A percentile compares a stretch with the other conserved stretches of the same genome.
These are phyloP conservation scores for Sphaceloma murrayae DNA, from an alignment of 2,329 filamentous ascomycete species.

Conservation along the genomic window DNA sequence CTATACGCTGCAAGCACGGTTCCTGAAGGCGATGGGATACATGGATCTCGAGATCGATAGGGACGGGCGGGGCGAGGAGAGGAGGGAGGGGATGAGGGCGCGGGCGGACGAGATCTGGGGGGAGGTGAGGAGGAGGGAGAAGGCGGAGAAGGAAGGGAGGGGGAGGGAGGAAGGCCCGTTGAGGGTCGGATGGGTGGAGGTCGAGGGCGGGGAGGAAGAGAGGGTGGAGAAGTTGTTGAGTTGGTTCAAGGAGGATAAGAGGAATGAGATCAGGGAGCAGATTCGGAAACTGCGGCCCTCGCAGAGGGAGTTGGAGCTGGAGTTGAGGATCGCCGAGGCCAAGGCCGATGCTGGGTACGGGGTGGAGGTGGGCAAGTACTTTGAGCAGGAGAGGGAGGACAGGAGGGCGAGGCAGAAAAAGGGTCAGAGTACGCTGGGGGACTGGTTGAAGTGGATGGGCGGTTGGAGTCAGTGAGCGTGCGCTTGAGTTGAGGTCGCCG, in stretches of 20 bases:
- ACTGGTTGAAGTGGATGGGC: conserved; percentile 30
- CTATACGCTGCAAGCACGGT: conserved; percentile 82
- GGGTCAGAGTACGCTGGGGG: conserved; percentile 39
- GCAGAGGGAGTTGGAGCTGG: conserved; percentile 54
- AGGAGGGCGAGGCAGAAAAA: conserved; percentile 48
- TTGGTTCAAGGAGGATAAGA: conserved; percentile 22
- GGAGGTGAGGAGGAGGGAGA: conserved; percentile 75
- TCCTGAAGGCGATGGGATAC: conserved; percentile 85
- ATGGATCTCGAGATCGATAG: conserved; percentile 51
- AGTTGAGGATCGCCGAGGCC: conserved; percentile 53
- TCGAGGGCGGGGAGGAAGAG: background rate
- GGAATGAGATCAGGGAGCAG: conserved; percentile 27
- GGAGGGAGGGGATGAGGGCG: conserved; percentile 60
- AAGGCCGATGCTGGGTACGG: conserved; percentile 53
- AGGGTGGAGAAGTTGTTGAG: conserved; percentile 20
- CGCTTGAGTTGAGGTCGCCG: background rate
- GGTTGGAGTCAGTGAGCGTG: conserved; percentile 24
- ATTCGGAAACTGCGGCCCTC: conserved; percentile 31
- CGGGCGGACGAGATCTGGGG: conserved; percentile 88
- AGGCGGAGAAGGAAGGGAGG: conserved; percentile 59
- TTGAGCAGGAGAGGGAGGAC: conserved; percentile 47
- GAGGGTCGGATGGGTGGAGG: conserved; percentile 45
- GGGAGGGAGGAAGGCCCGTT: conserved; percentile 46
- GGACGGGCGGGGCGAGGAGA: conserved; percentile 47
- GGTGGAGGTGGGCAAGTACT: conserved; percentile 45